Evolutionary conservation across 2,329 filamentous ascomycete species (phyloP), one percentile per base, ranked within the genome.

Genomic region (Aureobasidium sp.): DNA sequence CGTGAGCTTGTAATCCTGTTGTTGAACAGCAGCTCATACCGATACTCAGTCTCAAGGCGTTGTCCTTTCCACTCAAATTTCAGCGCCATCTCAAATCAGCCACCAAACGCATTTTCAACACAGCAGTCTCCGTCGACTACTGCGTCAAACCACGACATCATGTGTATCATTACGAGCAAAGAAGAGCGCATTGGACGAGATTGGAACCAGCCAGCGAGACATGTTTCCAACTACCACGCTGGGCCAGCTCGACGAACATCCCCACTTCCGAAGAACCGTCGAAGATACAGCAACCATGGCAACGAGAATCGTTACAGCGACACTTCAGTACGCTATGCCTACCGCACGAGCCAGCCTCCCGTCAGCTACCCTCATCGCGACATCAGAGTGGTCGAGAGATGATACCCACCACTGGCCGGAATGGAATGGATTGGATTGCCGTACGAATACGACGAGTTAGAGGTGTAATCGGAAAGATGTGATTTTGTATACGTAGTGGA

Each of bases 151-250:
- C 14, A 45, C n/a, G 36, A 25, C 36, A 66, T 13, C 13, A 71
- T 71, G 70, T 71, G 70, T 44, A 65, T 71, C 64, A 66, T 71
- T 64, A 68, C 67, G 34, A 64, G 64, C 6, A 63, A 65, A 44
- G 62, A 65, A 27, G 62, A 64, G 42, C 63, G 65, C 44, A 64
- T 69, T 37, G 61, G 63, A 10, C 61, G 63, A 36, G 59, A 64
- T 10, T 51, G 57, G 34, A 66, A 68, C 53, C 50, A 67, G 41
- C 66, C 70, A 3, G 69, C 71, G 2, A 66, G 70, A 9, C 70
- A 68, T 2, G 69, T 73, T 39, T 70, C 67, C 45, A 70, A 71
- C 62, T 71, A 68, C 62, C 67, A 70, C 41, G 65, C 69, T 13
- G 68, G 69, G 10, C 64, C 65, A 36, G 47, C 59, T 29, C 14